These are phyloP conservation scores for Pontederia crassipes DNA, from an alignment of 176 grass and related monocot species.

Conservation along the genomic window DNA sequence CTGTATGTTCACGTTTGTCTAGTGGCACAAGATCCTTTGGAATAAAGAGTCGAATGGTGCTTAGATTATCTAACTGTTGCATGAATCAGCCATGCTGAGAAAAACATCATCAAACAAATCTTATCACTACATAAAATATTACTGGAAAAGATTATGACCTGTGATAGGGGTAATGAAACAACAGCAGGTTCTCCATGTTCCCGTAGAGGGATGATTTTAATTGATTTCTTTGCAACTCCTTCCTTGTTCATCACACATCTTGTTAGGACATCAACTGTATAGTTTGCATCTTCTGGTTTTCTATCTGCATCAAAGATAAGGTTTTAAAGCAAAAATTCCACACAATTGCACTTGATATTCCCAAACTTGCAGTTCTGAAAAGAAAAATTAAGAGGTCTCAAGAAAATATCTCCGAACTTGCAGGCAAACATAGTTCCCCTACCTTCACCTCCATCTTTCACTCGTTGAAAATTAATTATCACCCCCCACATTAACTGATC, in stretches of 20 bases:
- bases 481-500: constrained; percentile 61
- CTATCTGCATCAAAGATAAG: constrained; percentile 35
- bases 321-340: neutral
- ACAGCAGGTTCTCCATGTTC: constrained; percentile 70
- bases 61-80: constrained; percentile 67
- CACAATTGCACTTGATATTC: neutral
- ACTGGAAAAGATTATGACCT: constrained; percentile 33
- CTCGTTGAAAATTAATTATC: constrained; percentile 76
- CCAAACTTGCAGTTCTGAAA: no score
- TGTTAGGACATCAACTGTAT: constrained; percentile 71
- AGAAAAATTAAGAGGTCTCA: no score
- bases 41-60: constrained; percentile 73
- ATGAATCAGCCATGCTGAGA: constrained; percentile 20
- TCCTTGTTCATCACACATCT: constrained; percentile 78
- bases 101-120: neutral
- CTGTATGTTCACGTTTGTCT: constrained; percentile 77
- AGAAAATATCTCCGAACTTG: neutral
- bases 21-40: constrained; percentile 80
- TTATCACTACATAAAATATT: no score
- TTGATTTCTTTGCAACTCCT: constrained; percentile 41
- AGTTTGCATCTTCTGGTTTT: constrained; percentile 69
- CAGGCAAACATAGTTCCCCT: neutral
- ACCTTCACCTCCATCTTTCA: constrained; percentile 72
- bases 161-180: constrained; percentile 71
- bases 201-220: constrained; percentile 58